These are phyloP conservation scores for Rhodotorula toruloides DNA, from an alignment of 768 basidiomycete genomes.

Conservation along the genomic window DNA sequence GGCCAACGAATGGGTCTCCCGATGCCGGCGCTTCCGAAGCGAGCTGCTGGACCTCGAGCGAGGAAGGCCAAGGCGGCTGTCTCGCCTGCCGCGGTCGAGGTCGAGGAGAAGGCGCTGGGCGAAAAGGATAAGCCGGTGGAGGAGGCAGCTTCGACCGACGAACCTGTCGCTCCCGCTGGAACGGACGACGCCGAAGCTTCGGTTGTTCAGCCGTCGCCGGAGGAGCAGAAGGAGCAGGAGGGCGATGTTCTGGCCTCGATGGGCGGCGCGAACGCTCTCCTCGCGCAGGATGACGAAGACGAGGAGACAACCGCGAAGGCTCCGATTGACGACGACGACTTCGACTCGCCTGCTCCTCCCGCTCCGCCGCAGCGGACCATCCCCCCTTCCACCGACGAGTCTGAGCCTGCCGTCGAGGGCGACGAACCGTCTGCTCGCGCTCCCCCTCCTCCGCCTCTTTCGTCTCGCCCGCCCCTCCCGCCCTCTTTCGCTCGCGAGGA, in stretches of 20 bases:
- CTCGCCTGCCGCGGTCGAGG: neutral
- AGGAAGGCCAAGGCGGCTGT: neutral
- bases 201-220: slow-evolving; percentile 1
- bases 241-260: slow-evolving; percentile 18
- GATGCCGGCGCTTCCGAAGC: slow-evolving; percentile 34
- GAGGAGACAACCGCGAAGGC: neutral
- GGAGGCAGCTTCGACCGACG: neutral
- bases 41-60: slow-evolving; percentile 19
- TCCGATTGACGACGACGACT: slow-evolving; percentile 11
- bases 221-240: neutral
- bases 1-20: slow-evolving; percentile 76
- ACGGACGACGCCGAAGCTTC: neutral
- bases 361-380: neutral
- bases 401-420: too few relatives aligned
- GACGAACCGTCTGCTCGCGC: neutral
- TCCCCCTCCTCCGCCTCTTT: neutral
- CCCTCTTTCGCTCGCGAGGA: slow-evolving; percentile 17
- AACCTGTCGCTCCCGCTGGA: neutral
- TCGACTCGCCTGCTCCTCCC: slow-evolving; percentile 15
- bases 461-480: slow-evolving; percentile 11
- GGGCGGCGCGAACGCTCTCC: slow-evolving; percentile 4
- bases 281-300: slow-evolving; percentile 3
- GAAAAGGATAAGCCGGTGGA: neutral
- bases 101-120: neutral
- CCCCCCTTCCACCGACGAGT: neutral